A percentile compares a stretch with the other conserved stretches of the same genome.
Evolutionary conservation across 2,329 filamentous ascomycete species (phyloP).

Genomic region (Stagonosporopsis cucurbitacearum): DNA sequence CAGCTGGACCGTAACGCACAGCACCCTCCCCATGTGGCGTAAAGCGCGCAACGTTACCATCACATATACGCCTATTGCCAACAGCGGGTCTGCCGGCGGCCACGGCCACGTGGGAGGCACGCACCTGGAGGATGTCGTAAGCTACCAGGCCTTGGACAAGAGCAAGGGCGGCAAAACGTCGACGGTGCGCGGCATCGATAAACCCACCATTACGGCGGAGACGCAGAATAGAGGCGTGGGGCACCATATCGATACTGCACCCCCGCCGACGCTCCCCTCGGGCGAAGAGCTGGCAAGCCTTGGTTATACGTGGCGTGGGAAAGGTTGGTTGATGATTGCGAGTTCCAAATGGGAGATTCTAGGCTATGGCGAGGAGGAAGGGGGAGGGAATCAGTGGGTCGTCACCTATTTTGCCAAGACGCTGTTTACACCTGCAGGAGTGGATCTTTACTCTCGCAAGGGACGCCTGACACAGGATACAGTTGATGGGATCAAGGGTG

Average conservation of each 20-base stretch:
- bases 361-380: slow-evolving; percentile 69
- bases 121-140: slow-evolving; percentile 73
- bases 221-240: background rate
- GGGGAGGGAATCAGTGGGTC: slow-evolving; percentile 65
- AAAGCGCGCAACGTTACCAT: slow-evolving; percentile 80
- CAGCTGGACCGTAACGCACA: slow-evolving; percentile 49
- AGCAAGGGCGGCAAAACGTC: slow-evolving; percentile 60
- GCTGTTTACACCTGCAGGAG: slow-evolving; percentile 79
- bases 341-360: slow-evolving; percentile 81
- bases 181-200: slow-evolving; percentile 71
- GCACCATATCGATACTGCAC: background rate
- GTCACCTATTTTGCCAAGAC: slow-evolving; percentile 88
- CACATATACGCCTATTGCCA: slow-evolving; percentile 64
- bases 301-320: slow-evolving; percentile 72
- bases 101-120: slow-evolving; percentile 23
- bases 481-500: slow-evolving; percentile 62
- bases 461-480: slow-evolving; percentile 64
- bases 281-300: slow-evolving; percentile 49
- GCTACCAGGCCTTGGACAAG: slow-evolving; percentile 65
- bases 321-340: slow-evolving; percentile 74
- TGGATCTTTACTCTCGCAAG: slow-evolving; percentile 77
- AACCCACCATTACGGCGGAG: slow-evolving; percentile 40
- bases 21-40: slow-evolving; percentile 71
- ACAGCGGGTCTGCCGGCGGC: slow-evolving; percentile 10
- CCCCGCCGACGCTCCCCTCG: background rate